phyloP scores from a whole-genome alignment of 2,329 filamentous ascomycete species.

The Sporothrix protearum region DNA sequence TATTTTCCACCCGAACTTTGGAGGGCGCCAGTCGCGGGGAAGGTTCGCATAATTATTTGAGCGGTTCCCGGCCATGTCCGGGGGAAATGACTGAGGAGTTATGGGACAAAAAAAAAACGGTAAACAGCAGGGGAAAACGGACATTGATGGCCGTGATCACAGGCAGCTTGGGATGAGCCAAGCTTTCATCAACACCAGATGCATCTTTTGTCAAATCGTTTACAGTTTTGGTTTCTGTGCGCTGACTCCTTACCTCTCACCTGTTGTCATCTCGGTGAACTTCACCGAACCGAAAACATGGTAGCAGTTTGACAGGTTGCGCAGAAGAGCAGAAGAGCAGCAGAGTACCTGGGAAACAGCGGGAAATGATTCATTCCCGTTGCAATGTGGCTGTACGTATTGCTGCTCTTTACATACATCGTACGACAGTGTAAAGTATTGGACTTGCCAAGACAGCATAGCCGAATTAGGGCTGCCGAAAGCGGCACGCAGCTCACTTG shows the following conservation, averaged over 20 bases:
- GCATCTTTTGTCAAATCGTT: neutral
- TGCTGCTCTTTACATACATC: neutral
- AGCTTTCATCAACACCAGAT: neutral
- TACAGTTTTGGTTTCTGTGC: neutral
- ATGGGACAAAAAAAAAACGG: neutral
- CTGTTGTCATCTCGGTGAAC: neutral
- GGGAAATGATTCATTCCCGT: neutral
- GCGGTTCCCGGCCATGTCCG: neutral
- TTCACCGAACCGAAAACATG: neutral
- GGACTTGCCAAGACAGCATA: neutral
- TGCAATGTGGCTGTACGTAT: neutral
- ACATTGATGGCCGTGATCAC: conserved; percentile 3
- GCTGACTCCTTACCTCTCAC: neutral
- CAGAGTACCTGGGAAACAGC: neutral
- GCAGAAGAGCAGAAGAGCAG: neutral
- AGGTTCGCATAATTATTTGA: neutral
- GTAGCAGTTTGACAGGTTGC: neutral
- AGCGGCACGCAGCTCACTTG: neutral
- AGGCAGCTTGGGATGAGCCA: neutral
- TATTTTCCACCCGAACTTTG: neutral
- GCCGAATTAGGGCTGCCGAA: neutral
- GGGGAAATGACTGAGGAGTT: neutral
- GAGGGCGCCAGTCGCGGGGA: neutral
- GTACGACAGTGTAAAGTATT: neutral
- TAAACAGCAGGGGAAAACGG: neutral